Evolutionary conservation across 2,329 filamentous ascomycete species (phyloP), one percentile per base, ranked within the genome.

Genomic region (Diaporthe citrichinensis): DNA sequence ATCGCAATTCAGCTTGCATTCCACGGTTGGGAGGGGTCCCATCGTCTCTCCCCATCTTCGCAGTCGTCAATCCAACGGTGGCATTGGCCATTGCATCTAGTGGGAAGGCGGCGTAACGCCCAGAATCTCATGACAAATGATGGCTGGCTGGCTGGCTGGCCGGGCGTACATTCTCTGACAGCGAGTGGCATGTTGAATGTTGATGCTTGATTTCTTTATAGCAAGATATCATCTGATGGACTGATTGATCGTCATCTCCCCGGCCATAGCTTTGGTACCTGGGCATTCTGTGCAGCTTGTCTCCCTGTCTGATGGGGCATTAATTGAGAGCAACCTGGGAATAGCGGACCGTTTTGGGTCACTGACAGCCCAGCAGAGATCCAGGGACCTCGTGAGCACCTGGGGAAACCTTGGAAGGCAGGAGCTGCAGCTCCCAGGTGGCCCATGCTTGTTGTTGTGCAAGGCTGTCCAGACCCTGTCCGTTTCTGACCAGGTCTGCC

Each of bases 1-100:
- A 15, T 69, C 65, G 65, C 65, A 69, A 55, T 28, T 55, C 65
- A 69, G 49, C 65, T 55, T 39, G 49, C 65, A 69, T 69, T 69
- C 65, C 65, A 69, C n/a, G 49, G 39, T 41, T n/a, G 20, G 39
- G 25, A 49, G 25, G 61, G 61, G 28, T 28, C 7, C 58, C 58
- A 36, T 41, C 57, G 20, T 53, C 20, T 3, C 31, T 31, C 14
- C 28, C 61, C 61, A 51, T 67, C 44, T 49, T n/a, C 5, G 17
- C 61, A 28, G 61, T n/a, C 17, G 3, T 25, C 31, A 68, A 51
- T 68, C 46, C 46, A 23, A 69, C 65, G 15, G 34, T 55, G 49
- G n/a, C 49, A 69, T 69, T 69, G 65, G 65, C 65, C 36, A 55
- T n/a, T 41, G 46, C 46, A 28, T 10, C n/a, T 28, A 7, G 23